Conservation (phyloP, 2,329 filamentous ascomycete genomes). For the Domatiomyces globalis region DNA sequence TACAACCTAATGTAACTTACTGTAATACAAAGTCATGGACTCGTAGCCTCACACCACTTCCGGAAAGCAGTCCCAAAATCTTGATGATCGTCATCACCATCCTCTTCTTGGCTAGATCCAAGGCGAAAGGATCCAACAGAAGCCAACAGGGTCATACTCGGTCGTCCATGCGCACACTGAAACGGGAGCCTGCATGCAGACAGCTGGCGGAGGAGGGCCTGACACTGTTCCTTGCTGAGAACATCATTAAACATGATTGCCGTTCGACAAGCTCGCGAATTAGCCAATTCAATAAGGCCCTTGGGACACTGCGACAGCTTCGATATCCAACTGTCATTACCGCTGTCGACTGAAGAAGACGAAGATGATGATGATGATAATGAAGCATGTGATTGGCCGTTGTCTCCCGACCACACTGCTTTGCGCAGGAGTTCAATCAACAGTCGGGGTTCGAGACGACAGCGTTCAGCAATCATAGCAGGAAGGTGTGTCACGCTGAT, state of each 20-base stretch:
- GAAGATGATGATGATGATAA: not conserved
- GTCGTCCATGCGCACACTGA: slow-evolving; percentile 37
- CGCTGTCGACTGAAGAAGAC: not conserved
- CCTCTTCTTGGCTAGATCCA: not conserved
- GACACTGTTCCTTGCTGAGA: slow-evolving; percentile 26
- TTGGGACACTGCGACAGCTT: slow-evolving; percentile 54
- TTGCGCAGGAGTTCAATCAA: slow-evolving; percentile 59
- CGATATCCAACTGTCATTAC: slow-evolving; percentile 4
- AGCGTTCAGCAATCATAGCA: slow-evolving; percentile 59
- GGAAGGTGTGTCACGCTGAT: slow-evolving; percentile 50
- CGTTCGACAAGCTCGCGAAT: slow-evolving; percentile 35
- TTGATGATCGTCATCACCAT: not conserved
- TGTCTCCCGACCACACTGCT: slow-evolving; percentile 51
- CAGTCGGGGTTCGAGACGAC: slow-evolving; percentile 55
- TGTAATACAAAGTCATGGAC: not conserved
- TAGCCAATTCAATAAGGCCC: slow-evolving; percentile 53
- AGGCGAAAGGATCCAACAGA: not conserved
- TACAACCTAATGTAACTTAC: not conserved
- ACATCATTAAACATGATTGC: slow-evolving; percentile 39
- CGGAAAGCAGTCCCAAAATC: not conserved
- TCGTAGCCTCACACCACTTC: not conserved
- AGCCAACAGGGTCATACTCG: slow-evolving; percentile 33
- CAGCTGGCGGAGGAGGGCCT: slow-evolving; percentile 25
- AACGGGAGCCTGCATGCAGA: slow-evolving; percentile 34
- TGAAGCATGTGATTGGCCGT: slow-evolving; percentile 9